Percentiles rank a stretch among this genome's conserved stretches.
These are phyloP conservation scores for Trichomonascaceae sp. DNA, from an alignment of 1,139 yeast species.

Conservation along the genomic window DNA sequence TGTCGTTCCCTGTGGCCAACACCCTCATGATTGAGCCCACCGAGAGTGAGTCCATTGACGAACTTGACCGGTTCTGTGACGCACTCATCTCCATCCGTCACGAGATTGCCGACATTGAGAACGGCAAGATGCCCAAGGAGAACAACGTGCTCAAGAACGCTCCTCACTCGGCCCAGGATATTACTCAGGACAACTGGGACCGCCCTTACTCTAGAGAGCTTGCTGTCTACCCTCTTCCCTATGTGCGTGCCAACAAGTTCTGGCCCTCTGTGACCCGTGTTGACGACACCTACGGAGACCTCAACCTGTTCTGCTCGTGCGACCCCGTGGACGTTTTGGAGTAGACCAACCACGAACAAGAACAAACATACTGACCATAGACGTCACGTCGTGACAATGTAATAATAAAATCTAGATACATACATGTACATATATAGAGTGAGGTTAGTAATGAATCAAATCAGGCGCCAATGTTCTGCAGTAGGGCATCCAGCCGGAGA, in stretches of 20 bases:
- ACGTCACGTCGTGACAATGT: too few relatives aligned
- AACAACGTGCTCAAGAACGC: conserved; percentile 77
- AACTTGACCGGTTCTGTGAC: conserved; percentile 81
- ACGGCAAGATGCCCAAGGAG: conserved; percentile 41
- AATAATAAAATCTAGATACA: too few relatives aligned
- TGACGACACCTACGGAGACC: conserved; percentile 90
- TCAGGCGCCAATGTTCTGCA: too few relatives aligned
- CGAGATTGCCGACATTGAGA: conserved; percentile 69
- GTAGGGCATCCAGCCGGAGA: not conserved
- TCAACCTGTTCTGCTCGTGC: conserved; percentile 87
- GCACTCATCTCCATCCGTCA: conserved; percentile 70
- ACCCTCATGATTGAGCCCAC: conserved; percentile 98
- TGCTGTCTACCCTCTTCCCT: conserved; percentile 84
- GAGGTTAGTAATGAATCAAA: too few relatives aligned
- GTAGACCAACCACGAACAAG: conserved; percentile 1
- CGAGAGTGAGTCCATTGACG: conserved; percentile 80
- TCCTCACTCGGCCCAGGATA: conserved; percentile 80
- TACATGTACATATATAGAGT: too few relatives aligned
- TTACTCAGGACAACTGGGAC: conserved; percentile 59
- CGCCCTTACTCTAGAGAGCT: conserved; percentile 87
- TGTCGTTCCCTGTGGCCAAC: conserved; percentile 97
- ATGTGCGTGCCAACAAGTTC: conserved; percentile 60
- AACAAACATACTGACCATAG: too few relatives aligned
- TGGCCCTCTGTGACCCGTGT: conserved; percentile 94
- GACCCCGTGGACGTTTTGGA: conserved; percentile 22